Evolutionary conservation across 2,329 filamentous ascomycete species (phyloP).

Genomic region (Ciborinia camelliae): DNA sequence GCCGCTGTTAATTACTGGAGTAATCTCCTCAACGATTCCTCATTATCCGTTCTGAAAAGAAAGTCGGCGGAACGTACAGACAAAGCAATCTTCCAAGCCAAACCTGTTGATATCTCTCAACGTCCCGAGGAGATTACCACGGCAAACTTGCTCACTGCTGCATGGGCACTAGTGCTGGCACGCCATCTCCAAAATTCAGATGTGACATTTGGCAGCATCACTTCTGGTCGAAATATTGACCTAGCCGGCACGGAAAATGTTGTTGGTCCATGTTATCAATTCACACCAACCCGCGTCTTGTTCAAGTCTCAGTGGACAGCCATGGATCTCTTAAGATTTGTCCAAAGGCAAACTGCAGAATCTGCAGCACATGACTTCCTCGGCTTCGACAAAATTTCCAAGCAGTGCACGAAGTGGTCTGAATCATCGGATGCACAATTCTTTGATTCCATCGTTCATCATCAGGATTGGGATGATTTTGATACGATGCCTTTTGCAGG

Average conservation of each 20-base stretch:
- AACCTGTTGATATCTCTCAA: slow-evolving; percentile 26
- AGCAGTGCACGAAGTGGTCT: slow-evolving; percentile 39
- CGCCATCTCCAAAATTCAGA: slow-evolving; percentile 25
- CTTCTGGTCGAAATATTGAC: slow-evolving; percentile 43
- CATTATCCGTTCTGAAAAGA: slow-evolving; percentile 21
- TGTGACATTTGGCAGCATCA: slow-evolving; percentile 37
- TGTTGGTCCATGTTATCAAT: slow-evolving; percentile 46
- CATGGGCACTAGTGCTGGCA: slow-evolving; percentile 44
- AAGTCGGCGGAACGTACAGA: slow-evolving; percentile 22
- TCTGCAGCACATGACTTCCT: slow-evolving; percentile 39
- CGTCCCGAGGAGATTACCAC: slow-evolving; percentile 41
- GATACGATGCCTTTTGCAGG: slow-evolving; percentile 44
- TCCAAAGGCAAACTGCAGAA: slow-evolving; percentile 38
- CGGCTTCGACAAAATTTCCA: slow-evolving; percentile 38
- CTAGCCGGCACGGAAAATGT: slow-evolving; percentile 40
- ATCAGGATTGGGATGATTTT: slow-evolving; percentile 40
- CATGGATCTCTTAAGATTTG: slow-evolving; percentile 35
- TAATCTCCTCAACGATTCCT: slow-evolving; percentile 41
- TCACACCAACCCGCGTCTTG: slow-evolving; percentile 43
- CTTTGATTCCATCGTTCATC: slow-evolving; percentile 41
- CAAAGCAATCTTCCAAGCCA: slow-evolving; percentile 38
- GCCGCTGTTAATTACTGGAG: slow-evolving; percentile 43
- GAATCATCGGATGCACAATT: slow-evolving; percentile 25
- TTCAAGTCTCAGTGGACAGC: slow-evolving; percentile 39
- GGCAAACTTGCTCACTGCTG: slow-evolving; percentile 43